Base-by-base conservation (phyloP, 1,284 basidiomycete genomes). In the Gymnopus androsaceus region DNA sequence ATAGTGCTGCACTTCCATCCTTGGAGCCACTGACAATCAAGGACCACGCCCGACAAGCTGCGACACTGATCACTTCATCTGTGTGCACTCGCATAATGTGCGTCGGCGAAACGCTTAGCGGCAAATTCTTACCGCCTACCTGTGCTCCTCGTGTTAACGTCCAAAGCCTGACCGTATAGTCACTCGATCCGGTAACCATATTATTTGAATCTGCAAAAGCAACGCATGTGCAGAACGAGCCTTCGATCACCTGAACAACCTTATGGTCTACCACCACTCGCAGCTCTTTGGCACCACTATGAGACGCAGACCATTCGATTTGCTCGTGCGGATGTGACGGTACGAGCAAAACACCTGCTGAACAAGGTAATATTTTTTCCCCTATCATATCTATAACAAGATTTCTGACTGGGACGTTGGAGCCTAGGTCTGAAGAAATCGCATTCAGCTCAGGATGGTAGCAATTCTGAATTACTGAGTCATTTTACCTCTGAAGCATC, bases 1-100 rank as follows among this genome's bases (percentile, higher is more conserved):
- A 98, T 6, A 97, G 64, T 14, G 89, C 88, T 0, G 89, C 93
- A 57, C 86, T 91, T 1, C 92, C 89, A 63, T 97, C 94, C 58
- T 83, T 80, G 5, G 91, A 90, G 5, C 94, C 94, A 59, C 90
- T 95, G 44, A 96, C 83, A 14, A 87, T 82, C 19, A 95, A 66
- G 1, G 90, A 92, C 94, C 94, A 97, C 0, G 87, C 74, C 31
- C 88, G 77, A 14, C 91, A 96, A 0, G 90, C 87, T 3, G 87
- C 76, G 2, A 97, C 75, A 63, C 85, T 88, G 0, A 80, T 69
- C 6, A 97, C 83, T 25, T 80, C 75, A 17, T 82, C 80, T 2
- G 81, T 82, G 64, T 95, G 93, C 11, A 89, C 85, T 4, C 90
- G 82, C 75, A 95, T 83, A 46, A 92, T 85, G 58, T 92, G 85